These are phyloP conservation scores for Boletellus emodensis DNA, from an alignment of 768 basidiomycete genomes.

Conservation along the genomic window DNA sequence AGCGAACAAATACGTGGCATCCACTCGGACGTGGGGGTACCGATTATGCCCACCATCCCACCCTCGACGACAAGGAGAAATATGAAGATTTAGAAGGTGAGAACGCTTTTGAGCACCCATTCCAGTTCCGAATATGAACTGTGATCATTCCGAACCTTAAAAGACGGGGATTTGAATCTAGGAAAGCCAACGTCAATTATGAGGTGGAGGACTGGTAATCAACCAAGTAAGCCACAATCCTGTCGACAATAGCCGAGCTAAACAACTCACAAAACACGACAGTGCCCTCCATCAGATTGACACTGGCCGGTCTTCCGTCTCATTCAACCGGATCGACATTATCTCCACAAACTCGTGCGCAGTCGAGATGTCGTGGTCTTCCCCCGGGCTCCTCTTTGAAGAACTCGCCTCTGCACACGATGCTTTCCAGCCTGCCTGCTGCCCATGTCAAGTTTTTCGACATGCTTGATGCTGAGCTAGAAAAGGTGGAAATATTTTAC, in stretches of 20 bases:
- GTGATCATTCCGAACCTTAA: not conserved
- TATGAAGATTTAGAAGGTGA: slow-evolving; percentile 8
- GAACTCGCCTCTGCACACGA: slow-evolving; percentile 35
- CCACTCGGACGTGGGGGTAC: slow-evolving; percentile 6
- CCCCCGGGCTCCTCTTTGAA: slow-evolving; percentile 1
- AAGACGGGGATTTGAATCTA: slow-evolving; percentile 4
- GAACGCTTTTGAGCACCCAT: not conserved
- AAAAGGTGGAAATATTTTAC: slow-evolving; percentile 86
- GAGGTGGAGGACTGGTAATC: not conserved
- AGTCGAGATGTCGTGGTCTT: slow-evolving; percentile 2
- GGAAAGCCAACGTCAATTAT: not conserved
- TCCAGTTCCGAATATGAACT: not conserved
- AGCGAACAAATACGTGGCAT: slow-evolving; percentile 20
- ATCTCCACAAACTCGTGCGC: not conserved
- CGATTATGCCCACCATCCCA: not conserved
- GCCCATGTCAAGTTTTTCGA: slow-evolving; percentile 72
- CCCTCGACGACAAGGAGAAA: slow-evolving; percentile 1
- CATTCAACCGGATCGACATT: not conserved
- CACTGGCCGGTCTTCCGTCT: slow-evolving; percentile 4
- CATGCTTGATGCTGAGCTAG: slow-evolving; percentile 70
- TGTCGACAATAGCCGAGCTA: not conserved
- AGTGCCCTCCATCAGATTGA: slow-evolving; percentile 15
- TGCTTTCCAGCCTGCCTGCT: slow-evolving; percentile 54
- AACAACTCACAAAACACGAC: not conserved
- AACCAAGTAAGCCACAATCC: slow-evolving; percentile 10